These are phyloP conservation scores for Apiospora malaysiana DNA, from an alignment of 2,329 filamentous ascomycete species.

Conservation along the genomic window DNA sequence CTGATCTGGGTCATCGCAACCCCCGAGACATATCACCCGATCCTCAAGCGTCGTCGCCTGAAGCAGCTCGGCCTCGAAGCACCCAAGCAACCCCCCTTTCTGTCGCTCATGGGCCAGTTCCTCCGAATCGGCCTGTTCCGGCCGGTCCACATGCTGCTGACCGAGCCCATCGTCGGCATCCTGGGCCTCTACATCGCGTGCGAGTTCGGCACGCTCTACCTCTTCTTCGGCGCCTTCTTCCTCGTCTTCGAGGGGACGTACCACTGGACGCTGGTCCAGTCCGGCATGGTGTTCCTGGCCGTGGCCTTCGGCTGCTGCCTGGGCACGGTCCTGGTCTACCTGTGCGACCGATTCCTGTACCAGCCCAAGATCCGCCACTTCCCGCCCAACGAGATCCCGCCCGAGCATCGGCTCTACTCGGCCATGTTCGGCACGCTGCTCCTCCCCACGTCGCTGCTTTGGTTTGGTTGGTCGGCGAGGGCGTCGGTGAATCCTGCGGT, in stretches of 20 bases:
- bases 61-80: conserved; percentile 42
- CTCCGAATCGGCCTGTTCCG: conserved; percentile 51
- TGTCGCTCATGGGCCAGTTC: conserved; percentile 40
- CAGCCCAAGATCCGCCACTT: conserved; percentile 40
- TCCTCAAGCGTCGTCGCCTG: conserved; percentile 48
- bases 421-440: conserved; percentile 64
- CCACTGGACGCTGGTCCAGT: conserved; percentile 48
- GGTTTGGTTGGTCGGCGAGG: conserved; percentile 64
- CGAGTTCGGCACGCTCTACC: conserved; percentile 58
- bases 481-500: conserved; percentile 54
- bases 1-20: conserved; percentile 46
- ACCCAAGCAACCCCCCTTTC: conserved; percentile 33
- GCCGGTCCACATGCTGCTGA: conserved; percentile 63
- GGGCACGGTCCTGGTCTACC: conserved; percentile 46
- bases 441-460: conserved; percentile 60
- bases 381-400: conserved; percentile 46
- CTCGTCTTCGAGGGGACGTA: conserved; percentile 54
- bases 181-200: conserved; percentile 56
- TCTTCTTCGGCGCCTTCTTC: conserved; percentile 58
- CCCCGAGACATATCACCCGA: conserved; percentile 63
- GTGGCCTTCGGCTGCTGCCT: conserved; percentile 53
- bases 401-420: conserved; percentile 63
- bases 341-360: conserved; percentile 52
- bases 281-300: conserved; percentile 51
- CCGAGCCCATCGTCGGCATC: conserved; percentile 68